Evolutionary conservation across 192 early-diverging fungal species (phyloP).

Genomic region (Fimicolochytrium jonesii): DNA sequence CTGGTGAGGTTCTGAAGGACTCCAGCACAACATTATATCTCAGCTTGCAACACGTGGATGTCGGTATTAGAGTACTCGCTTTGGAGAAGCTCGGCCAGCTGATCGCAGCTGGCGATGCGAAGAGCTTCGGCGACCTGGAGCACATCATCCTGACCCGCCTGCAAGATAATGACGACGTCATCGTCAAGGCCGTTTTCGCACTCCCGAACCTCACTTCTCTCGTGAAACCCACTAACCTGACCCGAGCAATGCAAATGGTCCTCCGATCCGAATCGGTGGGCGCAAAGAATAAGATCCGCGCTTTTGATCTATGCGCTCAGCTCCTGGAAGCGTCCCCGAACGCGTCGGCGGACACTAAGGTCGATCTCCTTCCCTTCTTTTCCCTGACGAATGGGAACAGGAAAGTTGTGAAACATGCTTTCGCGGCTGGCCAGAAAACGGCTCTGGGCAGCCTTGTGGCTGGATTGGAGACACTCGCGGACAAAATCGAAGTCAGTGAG

Average conservation of each 20-base stretch:
- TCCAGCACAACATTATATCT: constrained; percentile 76
- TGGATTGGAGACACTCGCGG: too few relatives aligned
- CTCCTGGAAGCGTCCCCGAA: neutral
- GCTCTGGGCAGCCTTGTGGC: too few relatives aligned
- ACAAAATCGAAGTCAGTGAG: too few relatives aligned
- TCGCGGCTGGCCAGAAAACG: neutral
- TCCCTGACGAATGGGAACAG: constrained; percentile 1
- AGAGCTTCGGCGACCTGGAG: constrained; percentile 38
- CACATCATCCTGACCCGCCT: constrained; percentile 47
- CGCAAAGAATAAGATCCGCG: neutral
- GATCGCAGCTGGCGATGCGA: constrained; percentile 34
- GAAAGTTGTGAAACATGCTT: neutral
- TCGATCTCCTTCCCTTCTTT: constrained; percentile 17
- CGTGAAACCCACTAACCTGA: constrained; percentile 1
- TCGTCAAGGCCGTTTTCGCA: constrained; percentile 41
- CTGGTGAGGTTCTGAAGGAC: constrained; percentile 59
- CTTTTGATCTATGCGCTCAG: constrained; percentile 15
- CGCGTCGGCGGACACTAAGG: neutral
- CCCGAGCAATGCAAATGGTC: neutral
- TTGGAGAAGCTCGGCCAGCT: constrained; percentile 53
- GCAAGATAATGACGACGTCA: constrained; percentile 48
- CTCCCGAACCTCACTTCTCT: constrained; percentile 17
- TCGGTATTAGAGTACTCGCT: constrained; percentile 65
- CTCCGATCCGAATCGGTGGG: neutral
- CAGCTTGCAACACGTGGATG: constrained; percentile 70